Percentiles rank a stretch among this genome's conserved stretches.
These are phyloP conservation scores for Arthrobotrys pseudoclavata DNA, from an alignment of 2,329 filamentous ascomycete species.

Conservation along the genomic window DNA sequence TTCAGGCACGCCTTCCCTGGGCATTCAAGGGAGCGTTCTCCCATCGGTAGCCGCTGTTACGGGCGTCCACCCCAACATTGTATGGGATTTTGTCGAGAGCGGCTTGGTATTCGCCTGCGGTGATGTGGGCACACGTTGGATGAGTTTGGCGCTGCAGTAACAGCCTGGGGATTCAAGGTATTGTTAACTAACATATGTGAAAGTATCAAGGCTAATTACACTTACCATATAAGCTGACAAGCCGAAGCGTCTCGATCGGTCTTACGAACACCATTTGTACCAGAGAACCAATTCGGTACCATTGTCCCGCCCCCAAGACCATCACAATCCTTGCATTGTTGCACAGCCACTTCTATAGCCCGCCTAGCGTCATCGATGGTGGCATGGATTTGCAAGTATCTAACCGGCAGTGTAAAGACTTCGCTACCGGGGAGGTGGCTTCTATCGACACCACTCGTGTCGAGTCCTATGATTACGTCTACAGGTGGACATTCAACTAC, in stretches of 20 bases:
- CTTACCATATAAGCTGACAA: conserved; percentile 9
- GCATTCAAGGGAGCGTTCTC: background rate
- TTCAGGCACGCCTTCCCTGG: background rate
- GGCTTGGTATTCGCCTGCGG: background rate
- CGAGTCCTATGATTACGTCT: background rate
- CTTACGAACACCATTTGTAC: background rate
- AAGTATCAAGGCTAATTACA: no score
- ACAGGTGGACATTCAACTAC: background rate
- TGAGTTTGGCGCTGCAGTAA: background rate
- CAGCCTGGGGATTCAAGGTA: conserved; percentile 1
- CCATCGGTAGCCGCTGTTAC: background rate
- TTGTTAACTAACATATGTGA: no score
- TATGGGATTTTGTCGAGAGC: background rate
- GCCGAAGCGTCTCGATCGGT: background rate
- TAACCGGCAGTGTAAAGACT: background rate
- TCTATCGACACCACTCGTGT: background rate
- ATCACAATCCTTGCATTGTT: background rate
- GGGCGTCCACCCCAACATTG: background rate
- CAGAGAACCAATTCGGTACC: background rate
- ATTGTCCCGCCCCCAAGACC: background rate
- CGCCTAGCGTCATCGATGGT: background rate
- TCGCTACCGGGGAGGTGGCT: background rate
- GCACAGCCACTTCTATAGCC: background rate
- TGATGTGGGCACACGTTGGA: background rate
- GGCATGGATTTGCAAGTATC: background rate